phyloP scores from a whole-genome alignment of 2,329 filamentous ascomycete genomes.

The Gaeumannomyces tritici region DNA sequence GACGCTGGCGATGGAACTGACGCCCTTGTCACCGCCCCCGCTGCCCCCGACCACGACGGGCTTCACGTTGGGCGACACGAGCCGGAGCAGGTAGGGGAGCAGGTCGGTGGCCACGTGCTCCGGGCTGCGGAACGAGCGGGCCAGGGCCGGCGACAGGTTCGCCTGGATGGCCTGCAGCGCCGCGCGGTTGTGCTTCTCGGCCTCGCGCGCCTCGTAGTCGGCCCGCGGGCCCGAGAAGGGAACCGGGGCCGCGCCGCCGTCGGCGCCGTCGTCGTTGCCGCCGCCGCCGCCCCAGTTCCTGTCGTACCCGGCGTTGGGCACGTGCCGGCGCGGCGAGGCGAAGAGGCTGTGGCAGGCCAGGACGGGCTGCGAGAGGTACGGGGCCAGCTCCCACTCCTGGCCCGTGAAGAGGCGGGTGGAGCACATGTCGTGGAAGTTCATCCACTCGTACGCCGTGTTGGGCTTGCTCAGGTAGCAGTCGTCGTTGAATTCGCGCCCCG shows the following conservation, averaged over 20 bases:
- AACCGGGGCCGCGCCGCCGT: conserved; percentile 43
- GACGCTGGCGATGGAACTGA: conserved; percentile 60
- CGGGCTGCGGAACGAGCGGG: conserved; percentile 68
- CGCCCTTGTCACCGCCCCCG: conserved; percentile 52
- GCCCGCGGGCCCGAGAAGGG: conserved; percentile 79
- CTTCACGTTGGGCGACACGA: conserved; percentile 83
- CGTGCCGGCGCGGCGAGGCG: conserved; percentile 54
- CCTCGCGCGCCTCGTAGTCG: conserved; percentile 72
- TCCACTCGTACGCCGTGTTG: conserved; percentile 81
- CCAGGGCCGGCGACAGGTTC: conserved; percentile 60
- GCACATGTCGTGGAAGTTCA: conserved; percentile 83
- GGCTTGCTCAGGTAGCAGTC: conserved; percentile 88
- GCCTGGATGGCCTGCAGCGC: conserved; percentile 65
- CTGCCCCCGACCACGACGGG: conserved; percentile 73
- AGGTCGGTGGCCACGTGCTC: conserved; percentile 74
- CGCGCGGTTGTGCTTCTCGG: conserved; percentile 67
- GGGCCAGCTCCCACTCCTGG: conserved; percentile 86
- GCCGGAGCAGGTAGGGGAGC: conserved; percentile 71
- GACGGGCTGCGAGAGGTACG: conserved; percentile 78
- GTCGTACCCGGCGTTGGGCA: conserved; percentile 29
- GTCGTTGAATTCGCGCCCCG: conserved; percentile 82
- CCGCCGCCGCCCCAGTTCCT: conserved; percentile 31
- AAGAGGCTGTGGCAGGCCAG: conserved; percentile 90
- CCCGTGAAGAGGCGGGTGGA: conserved; percentile 69
- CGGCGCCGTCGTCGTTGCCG: conserved; percentile 21